A percentile compares a stretch with the other conserved stretches of the same genome.
Conservation (phyloP, 2,329 filamentous ascomycete species). For the Monilinia polystroma region DNA sequence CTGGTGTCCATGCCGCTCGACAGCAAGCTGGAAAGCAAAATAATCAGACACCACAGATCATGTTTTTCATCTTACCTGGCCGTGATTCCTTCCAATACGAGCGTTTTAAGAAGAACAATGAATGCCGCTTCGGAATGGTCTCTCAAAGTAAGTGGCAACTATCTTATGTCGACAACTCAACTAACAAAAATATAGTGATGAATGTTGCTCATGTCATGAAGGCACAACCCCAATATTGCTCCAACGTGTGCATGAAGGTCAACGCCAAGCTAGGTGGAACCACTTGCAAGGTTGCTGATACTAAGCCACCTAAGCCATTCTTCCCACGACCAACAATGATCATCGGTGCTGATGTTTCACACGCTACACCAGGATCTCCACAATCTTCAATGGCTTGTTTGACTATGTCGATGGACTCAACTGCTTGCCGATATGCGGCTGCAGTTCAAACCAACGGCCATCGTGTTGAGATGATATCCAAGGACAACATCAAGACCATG, state of each 20-base stretch:
- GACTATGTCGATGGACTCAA: slow-evolving; percentile 73
- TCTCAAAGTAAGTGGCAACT: slow-evolving; percentile 59
- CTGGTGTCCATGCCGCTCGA: slow-evolving; percentile 26
- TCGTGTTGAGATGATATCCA: slow-evolving; percentile 74
- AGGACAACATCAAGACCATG: slow-evolving; percentile 63
- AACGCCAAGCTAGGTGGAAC: slow-evolving; percentile 91
- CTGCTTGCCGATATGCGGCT: slow-evolving; percentile 74
- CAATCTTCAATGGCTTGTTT: slow-evolving; percentile 81
- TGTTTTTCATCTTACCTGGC: slow-evolving; percentile 75
- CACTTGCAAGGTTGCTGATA: slow-evolving; percentile 51
- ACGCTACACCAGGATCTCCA: slow-evolving; percentile 66
- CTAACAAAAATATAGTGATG: slow-evolving; percentile 52
- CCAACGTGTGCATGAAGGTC: slow-evolving; percentile 94
- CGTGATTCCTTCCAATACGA: slow-evolving; percentile 74
- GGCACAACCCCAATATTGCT: slow-evolving; percentile 78
- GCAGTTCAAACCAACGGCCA: slow-evolving; percentile 79
- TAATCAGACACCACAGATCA: slow-evolving; percentile 59
- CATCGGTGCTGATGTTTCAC: slow-evolving; percentile 85
- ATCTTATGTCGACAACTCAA: neutral
- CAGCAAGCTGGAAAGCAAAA: slow-evolving; percentile 28
- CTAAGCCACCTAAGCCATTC: slow-evolving; percentile 38
- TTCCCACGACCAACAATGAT: slow-evolving; percentile 68
- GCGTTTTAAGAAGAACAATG: slow-evolving; percentile 83
- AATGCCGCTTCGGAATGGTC: slow-evolving; percentile 79
- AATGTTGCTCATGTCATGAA: slow-evolving; percentile 67